These are phyloP conservation scores for Ceratobasidium sp. DNA, from an alignment of 1,284 basidiomycete genomes.

Conservation along the genomic window DNA sequence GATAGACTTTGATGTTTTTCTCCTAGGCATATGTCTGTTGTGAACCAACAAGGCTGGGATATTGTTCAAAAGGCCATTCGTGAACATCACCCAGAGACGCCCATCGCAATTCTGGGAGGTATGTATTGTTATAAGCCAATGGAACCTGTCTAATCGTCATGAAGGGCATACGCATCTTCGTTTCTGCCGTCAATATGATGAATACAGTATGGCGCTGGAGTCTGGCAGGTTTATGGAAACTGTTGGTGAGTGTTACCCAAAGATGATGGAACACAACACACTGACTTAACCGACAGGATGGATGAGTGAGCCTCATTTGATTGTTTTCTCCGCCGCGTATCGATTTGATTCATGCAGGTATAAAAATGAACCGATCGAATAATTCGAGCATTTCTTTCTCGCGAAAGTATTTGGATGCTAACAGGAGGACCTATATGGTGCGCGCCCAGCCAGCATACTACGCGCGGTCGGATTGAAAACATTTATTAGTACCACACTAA, in stretches of 20 bases:
- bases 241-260: constrained; percentile 9
- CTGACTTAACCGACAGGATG: constrained; percentile 10
- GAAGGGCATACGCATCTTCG: constrained; percentile 31
- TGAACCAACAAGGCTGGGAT: constrained; percentile 16
- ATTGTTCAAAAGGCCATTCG: constrained; percentile 12
- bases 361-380: background rate
- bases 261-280: no score
- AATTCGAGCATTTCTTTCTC: background rate
- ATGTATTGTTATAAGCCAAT: background rate
- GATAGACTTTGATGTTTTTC: background rate
- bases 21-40: constrained; percentile 31
- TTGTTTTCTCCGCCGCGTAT: background rate
- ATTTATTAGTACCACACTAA: constrained; percentile 22
- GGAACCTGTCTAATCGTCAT: background rate
- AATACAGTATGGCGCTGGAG: constrained; percentile 27
- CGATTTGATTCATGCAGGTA: background rate
- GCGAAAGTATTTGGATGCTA: constrained; percentile 25
- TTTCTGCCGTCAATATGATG: constrained; percentile 19
- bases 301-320: constrained; percentile 17
- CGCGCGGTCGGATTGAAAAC: background rate
- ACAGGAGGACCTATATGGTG: constrained; percentile 30
- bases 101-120: constrained; percentile 32
- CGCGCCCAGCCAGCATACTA: background rate
- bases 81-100: constrained; percentile 25
- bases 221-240: constrained; percentile 38